Evolutionary conservation across 176 grass and related monocot genomes (phyloP).

Genomic region (Bothriochloa decipiens): DNA sequence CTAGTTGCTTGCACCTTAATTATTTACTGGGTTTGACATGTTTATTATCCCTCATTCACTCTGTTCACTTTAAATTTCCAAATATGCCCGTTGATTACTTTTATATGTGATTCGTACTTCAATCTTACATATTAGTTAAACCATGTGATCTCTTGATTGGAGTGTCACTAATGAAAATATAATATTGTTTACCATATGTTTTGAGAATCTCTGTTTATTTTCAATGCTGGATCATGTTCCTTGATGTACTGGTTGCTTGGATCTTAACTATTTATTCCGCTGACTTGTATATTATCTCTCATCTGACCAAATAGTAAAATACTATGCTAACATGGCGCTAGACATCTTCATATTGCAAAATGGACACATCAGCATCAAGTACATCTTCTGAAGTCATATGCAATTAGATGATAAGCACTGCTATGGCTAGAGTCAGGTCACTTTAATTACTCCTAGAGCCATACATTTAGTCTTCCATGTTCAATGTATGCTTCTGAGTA

Average conservation of each 20-base stretch:
- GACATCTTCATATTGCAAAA: constrained; percentile 29
- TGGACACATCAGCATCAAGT: constrained; percentile 15
- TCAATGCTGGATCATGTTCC: neutral
- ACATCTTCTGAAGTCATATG: constrained; percentile 32
- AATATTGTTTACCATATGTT: neutral
- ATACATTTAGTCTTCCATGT: neutral
- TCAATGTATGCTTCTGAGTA: neutral
- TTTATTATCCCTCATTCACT: neutral
- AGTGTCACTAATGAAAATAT: constrained; percentile 7
- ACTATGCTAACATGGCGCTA: neutral
- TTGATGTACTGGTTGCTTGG: neutral
- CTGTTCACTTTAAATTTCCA: neutral
- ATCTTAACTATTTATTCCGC: neutral
- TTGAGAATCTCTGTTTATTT: neutral
- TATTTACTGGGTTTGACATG: neutral
- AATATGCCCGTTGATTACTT: constrained; percentile 8
- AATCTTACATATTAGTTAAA: neutral
- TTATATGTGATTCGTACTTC: constrained; percentile 1
- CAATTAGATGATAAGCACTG: neutral
- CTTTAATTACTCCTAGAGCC: constrained; percentile 27
- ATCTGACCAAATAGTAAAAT: constrained; percentile 28
- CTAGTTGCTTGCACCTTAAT: neutral
- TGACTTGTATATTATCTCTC: constrained; percentile 23
- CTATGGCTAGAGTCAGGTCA: neutral
- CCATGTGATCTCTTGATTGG: constrained; percentile 27